These are phyloP conservation scores for Gliomastix tumulicola DNA, from an alignment of 2,329 filamentous ascomycete genomes.

Conservation along the genomic window DNA sequence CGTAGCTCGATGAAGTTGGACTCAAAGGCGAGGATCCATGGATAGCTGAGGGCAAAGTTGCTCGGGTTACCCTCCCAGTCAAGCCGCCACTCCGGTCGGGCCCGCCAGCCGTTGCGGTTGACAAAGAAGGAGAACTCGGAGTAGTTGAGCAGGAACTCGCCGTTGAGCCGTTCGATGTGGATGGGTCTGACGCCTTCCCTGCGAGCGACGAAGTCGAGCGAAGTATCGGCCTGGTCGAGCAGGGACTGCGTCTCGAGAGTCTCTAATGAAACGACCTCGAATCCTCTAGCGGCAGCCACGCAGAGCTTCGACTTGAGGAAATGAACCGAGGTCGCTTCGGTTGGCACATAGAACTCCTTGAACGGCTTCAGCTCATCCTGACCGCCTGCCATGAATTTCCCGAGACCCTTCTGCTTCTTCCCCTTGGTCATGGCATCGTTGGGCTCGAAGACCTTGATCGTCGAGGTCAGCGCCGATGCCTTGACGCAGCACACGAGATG, in stretches of 20 bases:
- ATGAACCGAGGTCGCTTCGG: slow-evolving; percentile 96
- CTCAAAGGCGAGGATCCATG: slow-evolving; percentile 96
- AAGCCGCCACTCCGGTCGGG: slow-evolving; percentile 92
- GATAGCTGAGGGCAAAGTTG: slow-evolving; percentile 89
- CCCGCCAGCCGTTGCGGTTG: slow-evolving; percentile 96
- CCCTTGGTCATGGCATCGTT: slow-evolving; percentile 91
- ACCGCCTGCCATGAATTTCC: slow-evolving; percentile 88
- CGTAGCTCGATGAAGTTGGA: slow-evolving; percentile 95
- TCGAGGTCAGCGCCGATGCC: slow-evolving; percentile 85
- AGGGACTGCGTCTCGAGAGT: slow-evolving; percentile 97
- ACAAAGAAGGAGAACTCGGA: slow-evolving; percentile 99
- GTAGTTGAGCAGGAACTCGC: slow-evolving; percentile 96
- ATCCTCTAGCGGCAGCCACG: slow-evolving; percentile 89
- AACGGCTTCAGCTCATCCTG: slow-evolving; percentile 95
- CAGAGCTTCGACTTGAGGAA: slow-evolving; percentile 96
- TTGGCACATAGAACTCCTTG: slow-evolving; percentile 98
- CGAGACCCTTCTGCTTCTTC: slow-evolving; percentile 91
- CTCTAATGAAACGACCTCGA: slow-evolving; percentile 93
- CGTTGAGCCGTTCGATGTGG: slow-evolving; percentile 93
- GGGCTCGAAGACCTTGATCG: slow-evolving; percentile 98
- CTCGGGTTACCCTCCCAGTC: slow-evolving; percentile 94
- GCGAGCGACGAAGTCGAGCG: slow-evolving; percentile 90
- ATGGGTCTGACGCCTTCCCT: slow-evolving; percentile 93
- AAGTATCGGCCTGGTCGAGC: slow-evolving; percentile 95
- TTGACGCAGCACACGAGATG: slow-evolving; percentile 97